Conservation (phyloP, 148 eudicot species). For the Rhododendron griersonianum region DNA sequence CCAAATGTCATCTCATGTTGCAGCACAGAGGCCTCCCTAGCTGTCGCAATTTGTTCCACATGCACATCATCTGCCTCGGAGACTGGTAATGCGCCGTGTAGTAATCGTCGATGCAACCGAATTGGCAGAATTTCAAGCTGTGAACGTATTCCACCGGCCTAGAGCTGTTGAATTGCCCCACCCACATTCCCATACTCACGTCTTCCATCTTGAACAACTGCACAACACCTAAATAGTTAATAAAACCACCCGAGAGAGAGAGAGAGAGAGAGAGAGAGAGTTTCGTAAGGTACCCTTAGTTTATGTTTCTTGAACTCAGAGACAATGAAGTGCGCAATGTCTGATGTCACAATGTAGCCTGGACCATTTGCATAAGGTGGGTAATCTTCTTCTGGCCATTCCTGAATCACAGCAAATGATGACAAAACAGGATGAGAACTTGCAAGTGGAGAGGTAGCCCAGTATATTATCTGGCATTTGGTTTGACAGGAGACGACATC, state of each 20-base stretch:
- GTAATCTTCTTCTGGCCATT: slow-evolving; percentile 93
- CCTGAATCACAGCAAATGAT: slow-evolving; percentile 36
- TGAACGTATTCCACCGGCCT: slow-evolving; percentile 65
- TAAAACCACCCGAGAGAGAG: background rate
- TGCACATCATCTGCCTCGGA: slow-evolving; percentile 87
- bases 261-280: background rate
- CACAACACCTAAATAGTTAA: slow-evolving; percentile 8
- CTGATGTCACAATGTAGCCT: slow-evolving; percentile 84
- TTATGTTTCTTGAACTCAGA: slow-evolving; percentile 71
- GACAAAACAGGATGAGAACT: background rate
- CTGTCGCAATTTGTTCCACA: slow-evolving; percentile 78
- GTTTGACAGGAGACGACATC: background rate
- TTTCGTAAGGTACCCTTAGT: slow-evolving; percentile 43
- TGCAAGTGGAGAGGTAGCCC: background rate
- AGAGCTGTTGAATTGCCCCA: slow-evolving; percentile 61
- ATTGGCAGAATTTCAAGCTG: slow-evolving; percentile 74
- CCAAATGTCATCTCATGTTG: slow-evolving; percentile 66
- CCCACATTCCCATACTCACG: slow-evolving; percentile 99
- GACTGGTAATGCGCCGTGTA: slow-evolving; percentile 87
- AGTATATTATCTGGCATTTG: background rate
- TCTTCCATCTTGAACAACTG: slow-evolving; percentile 99
- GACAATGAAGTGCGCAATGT: slow-evolving; percentile 64
- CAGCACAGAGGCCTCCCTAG: slow-evolving; percentile 68
- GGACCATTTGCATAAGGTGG: slow-evolving; percentile 97
- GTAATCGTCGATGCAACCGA: slow-evolving; percentile 82